phyloP scores from a whole-genome alignment of 108 stramenopile species.

The Cyclotella baltica region DNA sequence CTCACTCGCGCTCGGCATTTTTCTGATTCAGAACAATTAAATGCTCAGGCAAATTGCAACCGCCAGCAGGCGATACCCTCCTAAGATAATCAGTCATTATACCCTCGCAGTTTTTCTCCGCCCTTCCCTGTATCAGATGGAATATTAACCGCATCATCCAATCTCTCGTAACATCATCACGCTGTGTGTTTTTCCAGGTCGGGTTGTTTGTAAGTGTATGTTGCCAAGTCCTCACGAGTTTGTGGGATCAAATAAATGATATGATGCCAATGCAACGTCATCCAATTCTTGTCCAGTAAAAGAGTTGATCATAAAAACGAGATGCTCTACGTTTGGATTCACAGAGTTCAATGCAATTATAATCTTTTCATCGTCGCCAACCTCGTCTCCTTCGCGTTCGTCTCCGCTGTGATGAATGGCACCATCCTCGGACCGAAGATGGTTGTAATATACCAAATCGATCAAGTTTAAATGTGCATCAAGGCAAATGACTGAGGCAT shows the following conservation, averaged over 20 bases:
- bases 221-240: no score
- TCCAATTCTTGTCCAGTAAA: slow-evolving; percentile 60
- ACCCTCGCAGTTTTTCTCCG: no score
- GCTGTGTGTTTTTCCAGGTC: no score
- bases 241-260: slow-evolving; percentile 60
- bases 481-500: slow-evolving; percentile 53
- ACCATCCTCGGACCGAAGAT: slow-evolving; percentile 38
- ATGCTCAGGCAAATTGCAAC: no score
- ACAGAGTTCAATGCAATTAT: slow-evolving; percentile 42
- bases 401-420: slow-evolving; percentile 57
- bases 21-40: no score
- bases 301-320: slow-evolving; percentile 59
- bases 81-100: no score
- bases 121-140: no score
- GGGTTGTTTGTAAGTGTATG: no score
- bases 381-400: slow-evolving; percentile 50
- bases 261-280: slow-evolving; percentile 54
- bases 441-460: slow-evolving; percentile 50
- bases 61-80: no score
- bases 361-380: slow-evolving; percentile 59
- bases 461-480: slow-evolving; percentile 41
- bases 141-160: no score
- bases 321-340: slow-evolving; percentile 35
- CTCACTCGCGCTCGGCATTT: no score
- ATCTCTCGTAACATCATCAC: no score